Percentiles rank a stretch among this genome's conserved stretches.
Evolutionary conservation across 441 rosid species (phyloP).

Genomic region (Isatis lusitanica): DNA sequence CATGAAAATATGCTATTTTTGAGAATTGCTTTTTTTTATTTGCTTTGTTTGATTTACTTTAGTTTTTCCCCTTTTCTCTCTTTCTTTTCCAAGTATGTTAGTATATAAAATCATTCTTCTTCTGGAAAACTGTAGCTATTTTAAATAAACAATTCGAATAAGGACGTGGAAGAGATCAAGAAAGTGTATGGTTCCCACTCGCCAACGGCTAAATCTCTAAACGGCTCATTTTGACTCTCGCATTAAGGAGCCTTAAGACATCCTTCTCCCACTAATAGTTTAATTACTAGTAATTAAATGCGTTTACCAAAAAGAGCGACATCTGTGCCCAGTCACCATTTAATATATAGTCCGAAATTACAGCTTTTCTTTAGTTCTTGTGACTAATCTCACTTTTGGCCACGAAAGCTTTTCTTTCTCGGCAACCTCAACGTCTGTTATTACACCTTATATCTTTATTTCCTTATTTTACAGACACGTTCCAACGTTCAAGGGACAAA

Average conservation of each 20-base stretch:
- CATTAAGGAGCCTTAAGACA: constrained; percentile 24
- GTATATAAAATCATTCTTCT: neutral
- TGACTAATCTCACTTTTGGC: neutral
- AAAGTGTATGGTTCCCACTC: constrained; percentile 36
- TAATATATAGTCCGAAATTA: neutral
- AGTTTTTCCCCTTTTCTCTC: too few relatives aligned
- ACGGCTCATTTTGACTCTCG: constrained; percentile 32
- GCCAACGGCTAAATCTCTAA: constrained; percentile 31
- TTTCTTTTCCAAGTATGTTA: too few relatives aligned
- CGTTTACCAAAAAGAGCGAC: neutral
- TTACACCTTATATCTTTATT: constrained; percentile 20
- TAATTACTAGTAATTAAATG: constrained; percentile 1
- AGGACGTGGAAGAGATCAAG: neutral
- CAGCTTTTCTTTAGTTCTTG: neutral
- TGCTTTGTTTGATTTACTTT: too few relatives aligned
- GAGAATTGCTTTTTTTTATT: too few relatives aligned
- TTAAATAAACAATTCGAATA: neutral
- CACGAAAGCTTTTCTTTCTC: constrained; percentile 21
- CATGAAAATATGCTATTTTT: too few relatives aligned
- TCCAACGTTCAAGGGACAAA: constrained; percentile 34
- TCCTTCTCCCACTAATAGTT: neutral
- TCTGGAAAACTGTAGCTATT: neutral
- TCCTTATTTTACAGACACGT: constrained; percentile 33
- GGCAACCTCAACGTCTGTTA: neutral
- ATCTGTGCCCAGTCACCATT: neutral